These are phyloP conservation scores for Salinomyces thailandicus DNA, from an alignment of 2,329 filamentous ascomycete genomes.

Conservation along the genomic window DNA sequence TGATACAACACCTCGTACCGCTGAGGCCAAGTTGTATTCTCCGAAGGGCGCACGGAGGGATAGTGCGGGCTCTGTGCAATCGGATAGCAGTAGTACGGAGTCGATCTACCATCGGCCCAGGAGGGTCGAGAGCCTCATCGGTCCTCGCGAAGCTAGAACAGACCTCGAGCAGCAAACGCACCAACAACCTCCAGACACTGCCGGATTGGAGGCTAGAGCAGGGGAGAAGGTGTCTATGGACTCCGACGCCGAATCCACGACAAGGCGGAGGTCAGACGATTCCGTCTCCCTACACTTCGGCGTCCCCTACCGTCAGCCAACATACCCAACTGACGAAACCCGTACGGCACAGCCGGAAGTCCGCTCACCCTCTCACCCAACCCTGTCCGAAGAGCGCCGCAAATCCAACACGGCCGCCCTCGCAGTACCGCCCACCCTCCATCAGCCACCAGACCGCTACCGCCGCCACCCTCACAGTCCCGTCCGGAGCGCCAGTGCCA, in stretches of 20 bases:
- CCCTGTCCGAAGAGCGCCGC: too few species aligned
- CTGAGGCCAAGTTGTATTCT: slow-evolving; percentile 8
- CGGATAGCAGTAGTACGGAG: slow-evolving; percentile 49
- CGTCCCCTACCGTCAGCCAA: slow-evolving; percentile 11
- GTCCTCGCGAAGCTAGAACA: slow-evolving; percentile 61
- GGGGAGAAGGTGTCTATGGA: slow-evolving; percentile 2
- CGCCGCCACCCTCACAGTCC: slow-evolving; percentile 12
- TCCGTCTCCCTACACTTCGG: slow-evolving; percentile 15
- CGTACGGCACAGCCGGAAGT: not conserved
- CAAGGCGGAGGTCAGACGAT: not conserved
- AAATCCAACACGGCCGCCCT: too few species aligned
- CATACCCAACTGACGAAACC: slow-evolving; percentile 16
- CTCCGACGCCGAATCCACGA: not conserved
- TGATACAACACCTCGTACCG: slow-evolving; percentile 35
- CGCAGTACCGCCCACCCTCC: not conserved
- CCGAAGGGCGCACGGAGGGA: slow-evolving; percentile 12
- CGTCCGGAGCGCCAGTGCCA: too few species aligned
- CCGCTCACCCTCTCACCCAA: too few species aligned
- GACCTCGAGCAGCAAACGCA: slow-evolving; percentile 56
- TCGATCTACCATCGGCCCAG: slow-evolving; percentile 54
- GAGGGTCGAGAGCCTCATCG: slow-evolving; percentile 65
- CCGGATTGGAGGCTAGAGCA: slow-evolving; percentile 4
- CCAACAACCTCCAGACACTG: slow-evolving; percentile 36
- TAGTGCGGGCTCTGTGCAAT: slow-evolving; percentile 51
- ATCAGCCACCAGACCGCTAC: not conserved